Conservation (phyloP, 2,329 filamentous ascomycete genomes). For the Hirsutella thompsonii region DNA sequence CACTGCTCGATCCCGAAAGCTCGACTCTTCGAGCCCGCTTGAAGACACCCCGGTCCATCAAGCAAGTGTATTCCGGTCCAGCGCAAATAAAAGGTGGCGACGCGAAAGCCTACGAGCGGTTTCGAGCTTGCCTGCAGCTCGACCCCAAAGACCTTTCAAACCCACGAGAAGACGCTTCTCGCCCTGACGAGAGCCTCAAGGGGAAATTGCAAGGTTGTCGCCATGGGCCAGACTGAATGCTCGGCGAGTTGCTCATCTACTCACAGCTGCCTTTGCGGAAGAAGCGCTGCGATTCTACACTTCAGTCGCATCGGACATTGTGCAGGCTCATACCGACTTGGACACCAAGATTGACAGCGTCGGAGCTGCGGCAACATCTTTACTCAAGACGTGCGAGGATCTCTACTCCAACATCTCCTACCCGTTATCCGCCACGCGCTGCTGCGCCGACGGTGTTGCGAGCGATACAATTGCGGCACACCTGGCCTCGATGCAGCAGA, state of each 20-base stretch:
- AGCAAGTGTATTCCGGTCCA: neutral
- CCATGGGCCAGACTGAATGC: neutral
- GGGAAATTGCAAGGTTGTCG: neutral
- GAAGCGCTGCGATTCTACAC: slow-evolving; percentile 10
- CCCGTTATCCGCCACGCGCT: slow-evolving; percentile 19
- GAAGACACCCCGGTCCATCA: slow-evolving; percentile 9
- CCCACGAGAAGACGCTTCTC: neutral
- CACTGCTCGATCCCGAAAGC: slow-evolving; percentile 3
- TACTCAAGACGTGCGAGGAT: slow-evolving; percentile 6
- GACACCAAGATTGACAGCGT: slow-evolving; percentile 10
- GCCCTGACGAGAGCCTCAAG: too few relatives aligned
- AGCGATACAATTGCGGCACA: slow-evolving; percentile 14
- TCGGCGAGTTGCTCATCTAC: neutral
- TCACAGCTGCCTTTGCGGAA: slow-evolving; percentile 11
- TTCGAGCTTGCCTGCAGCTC: slow-evolving; percentile 10
- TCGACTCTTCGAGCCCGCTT: slow-evolving; percentile 15
- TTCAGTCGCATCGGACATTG: slow-evolving; percentile 9
- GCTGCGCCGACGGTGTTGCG: slow-evolving; percentile 11
- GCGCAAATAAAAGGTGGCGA: slow-evolving; percentile 2
- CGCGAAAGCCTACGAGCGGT: slow-evolving; percentile 11
- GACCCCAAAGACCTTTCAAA: neutral
- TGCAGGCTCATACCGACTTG: slow-evolving; percentile 10
- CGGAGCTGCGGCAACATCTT: slow-evolving; percentile 5
- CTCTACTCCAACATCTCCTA: slow-evolving; percentile 18
- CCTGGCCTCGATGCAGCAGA: slow-evolving; percentile 9